Base-by-base conservation (phyloP, 306 rosid species). In the Vigna angularis region DNA sequence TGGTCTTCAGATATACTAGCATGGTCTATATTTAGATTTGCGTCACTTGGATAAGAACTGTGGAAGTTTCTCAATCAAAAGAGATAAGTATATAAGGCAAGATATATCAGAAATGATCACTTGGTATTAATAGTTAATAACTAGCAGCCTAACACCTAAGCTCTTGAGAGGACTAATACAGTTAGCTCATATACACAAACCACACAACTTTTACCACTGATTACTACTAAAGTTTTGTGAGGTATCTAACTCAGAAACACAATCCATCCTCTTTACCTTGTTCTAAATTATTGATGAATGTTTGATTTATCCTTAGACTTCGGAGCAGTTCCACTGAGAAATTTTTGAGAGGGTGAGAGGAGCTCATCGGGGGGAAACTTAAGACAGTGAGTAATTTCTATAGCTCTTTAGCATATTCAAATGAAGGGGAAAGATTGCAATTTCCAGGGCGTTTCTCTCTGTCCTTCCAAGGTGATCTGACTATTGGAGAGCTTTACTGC, bases 51-150 rank as follows among this genome's bases (percentile, higher is more conserved):
- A 66, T 58, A 6, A 63, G 24, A 69, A 73, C 73, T n/a, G 65
- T 26, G 59, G 28, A 57, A 49, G 66, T 70, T n/a, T 80, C 77
- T 77, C 61, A 49, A 62, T n/a, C 68, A 52, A 62, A 81, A 32
- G 77, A 63, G 38, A 73, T 62, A 26, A 52, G 58, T 56, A 75
- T 45, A 20, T 45, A 84, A 6, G 51, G 57, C 51, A 77, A 57
- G 40, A 44, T 80, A 61, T 10, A 65, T 82, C 45, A 64, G 17
- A 40, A 53, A 7, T 51, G 44, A 69, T 63, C 66, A 74, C 26
- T 58, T n/a, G 24, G 70, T 26, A 53, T 59, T 2, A 74, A 50
- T 12, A 24, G 36, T 58, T 24, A 24, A 58, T 64, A 69, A 67
- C 42, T 69, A 76, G 12, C 1, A 45, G 50, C 13, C 50, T 45